phyloP scores from a whole-genome alignment of 371 early-diverging fungal species.

The Mucor racemosus region DNA sequence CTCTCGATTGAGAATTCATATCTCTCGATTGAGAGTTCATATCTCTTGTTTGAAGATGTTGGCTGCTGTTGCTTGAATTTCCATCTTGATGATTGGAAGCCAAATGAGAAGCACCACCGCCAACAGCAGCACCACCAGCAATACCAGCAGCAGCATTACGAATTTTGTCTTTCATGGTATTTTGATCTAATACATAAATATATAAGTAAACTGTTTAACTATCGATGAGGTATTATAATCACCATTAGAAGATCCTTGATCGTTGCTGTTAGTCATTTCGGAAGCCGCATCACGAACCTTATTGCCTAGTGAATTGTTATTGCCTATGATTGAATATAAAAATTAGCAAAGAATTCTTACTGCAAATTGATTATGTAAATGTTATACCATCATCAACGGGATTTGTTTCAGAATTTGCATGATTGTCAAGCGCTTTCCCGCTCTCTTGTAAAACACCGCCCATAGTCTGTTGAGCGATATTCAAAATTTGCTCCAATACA shows the following conservation, averaged over 20 bases:
- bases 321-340: no score
- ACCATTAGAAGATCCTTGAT: not conserved
- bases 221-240: not conserved
- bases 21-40: not conserved
- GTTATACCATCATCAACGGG: not conserved
- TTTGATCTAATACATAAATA: not conserved
- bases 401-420: not conserved
- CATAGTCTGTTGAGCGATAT: slow-evolving; percentile 13
- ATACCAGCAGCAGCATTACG: not conserved
- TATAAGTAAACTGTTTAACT: not conserved
- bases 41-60: not conserved
- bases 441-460: slow-evolving; percentile 1
- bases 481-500: slow-evolving; percentile 9
- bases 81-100: not conserved
- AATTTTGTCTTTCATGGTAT: not conserved
- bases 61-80: not conserved
- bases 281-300: not conserved
- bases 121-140: slow-evolving; percentile 2
- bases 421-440: not conserved
- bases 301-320: not conserved
- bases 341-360: no score
- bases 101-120: not conserved
- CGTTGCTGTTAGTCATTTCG: not conserved
- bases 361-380: not conserved
- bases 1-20: not conserved